phyloP scores from a whole-genome alignment of 108 stramenopile genomes.

The Chaetoceros tenuissimus region DNA sequence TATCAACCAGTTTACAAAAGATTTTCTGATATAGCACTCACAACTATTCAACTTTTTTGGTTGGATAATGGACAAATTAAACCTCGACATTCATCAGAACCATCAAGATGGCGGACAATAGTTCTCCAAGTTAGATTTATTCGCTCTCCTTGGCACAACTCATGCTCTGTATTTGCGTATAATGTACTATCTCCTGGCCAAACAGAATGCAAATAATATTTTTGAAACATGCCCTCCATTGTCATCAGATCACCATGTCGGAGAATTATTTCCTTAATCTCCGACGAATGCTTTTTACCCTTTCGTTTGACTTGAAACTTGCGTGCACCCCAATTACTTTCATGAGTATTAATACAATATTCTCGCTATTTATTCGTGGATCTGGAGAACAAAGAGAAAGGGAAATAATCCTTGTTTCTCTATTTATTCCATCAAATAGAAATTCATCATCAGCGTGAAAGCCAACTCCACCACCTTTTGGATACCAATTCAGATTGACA shows the following conservation, averaged over 20 bases:
- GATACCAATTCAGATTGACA: conserved; percentile 32
- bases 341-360: background rate
- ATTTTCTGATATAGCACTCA: no score
- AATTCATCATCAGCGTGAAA: conserved; percentile 36
- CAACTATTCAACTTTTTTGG: no score
- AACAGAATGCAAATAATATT: conserved; percentile 25
- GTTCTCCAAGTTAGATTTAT: conserved; percentile 37
- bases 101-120: conserved; percentile 27
- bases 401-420: conserved; percentile 20
- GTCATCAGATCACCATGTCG: conserved; percentile 29
- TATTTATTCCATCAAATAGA: conserved; percentile 24
- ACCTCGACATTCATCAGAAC: conserved; percentile 27
- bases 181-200: conserved; percentile 24
- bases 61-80: conserved; percentile 20
- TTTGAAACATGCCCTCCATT: conserved; percentile 34
- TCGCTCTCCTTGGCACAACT: conserved; percentile 20
- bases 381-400: conserved; percentile 13
- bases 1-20: no score
- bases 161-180: conserved; percentile 12
- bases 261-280: conserved; percentile 11
- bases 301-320: conserved; percentile 21
- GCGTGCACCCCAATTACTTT: conserved; percentile 8
- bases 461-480: conserved; percentile 26
- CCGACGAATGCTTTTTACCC: no score
- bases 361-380: background rate